These are phyloP conservation scores for slime mould (Dictyostelium discoideum) DNA, from an alignment of 78 protist species.

Conservation along the genomic window dicty_2.7 NC_007089.4:934501-935000, in stretches of 20 bases:
- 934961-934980: conserved; percentile 4
- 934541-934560: background rate
- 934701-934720: background rate
- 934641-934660: too few species aligned
- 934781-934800: background rate
- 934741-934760: background rate
- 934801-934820: conserved; percentile 2
- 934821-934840: conserved; percentile 61
- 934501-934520: background rate
- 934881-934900: conserved; percentile 13
- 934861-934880: conserved; percentile 54
- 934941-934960: conserved; percentile 68
- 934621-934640: background rate
- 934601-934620: background rate
- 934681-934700: background rate
- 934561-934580: background rate
- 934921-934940: conserved; percentile 54
- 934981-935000: background rate
- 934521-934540: conserved; percentile 6
- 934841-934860: background rate
- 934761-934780: conserved; percentile 51
- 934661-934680: too few species aligned
- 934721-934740: background rate
- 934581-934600: conserved; percentile 25
- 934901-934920: conserved; percentile 39